Conservation (phyloP, 2,329 filamentous ascomycete species). For the Alternaria alternata region DNA sequence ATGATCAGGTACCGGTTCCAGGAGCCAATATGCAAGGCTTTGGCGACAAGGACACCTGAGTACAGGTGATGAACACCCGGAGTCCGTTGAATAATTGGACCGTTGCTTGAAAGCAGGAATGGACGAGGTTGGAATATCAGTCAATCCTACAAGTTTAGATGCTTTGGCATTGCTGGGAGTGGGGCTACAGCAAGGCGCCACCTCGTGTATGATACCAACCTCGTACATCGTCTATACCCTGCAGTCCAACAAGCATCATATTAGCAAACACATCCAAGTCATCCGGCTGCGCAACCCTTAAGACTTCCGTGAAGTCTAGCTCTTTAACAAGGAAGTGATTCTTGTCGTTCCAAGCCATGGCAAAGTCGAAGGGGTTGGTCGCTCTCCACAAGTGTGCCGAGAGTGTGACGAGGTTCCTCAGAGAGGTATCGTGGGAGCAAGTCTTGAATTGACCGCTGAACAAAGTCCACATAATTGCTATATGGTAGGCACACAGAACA, state of each 20-base stretch:
- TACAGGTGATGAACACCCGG: accelerated
- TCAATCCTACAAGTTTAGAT: background rate
- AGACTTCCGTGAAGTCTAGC: conserved; percentile 37
- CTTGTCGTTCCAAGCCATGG: conserved; percentile 42
- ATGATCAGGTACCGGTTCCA: conserved; percentile 8
- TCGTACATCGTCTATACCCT: conserved; percentile 41
- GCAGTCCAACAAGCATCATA: conserved; percentile 37
- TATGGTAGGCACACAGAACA: conserved; percentile 58
- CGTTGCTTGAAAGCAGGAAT: background rate
- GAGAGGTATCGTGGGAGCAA: conserved; percentile 20
- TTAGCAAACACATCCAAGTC: conserved; percentile 43
- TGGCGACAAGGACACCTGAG: background rate
- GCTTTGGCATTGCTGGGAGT: accelerated
- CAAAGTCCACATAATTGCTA: conserved; percentile 43
- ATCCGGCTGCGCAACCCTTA: conserved; percentile 31
- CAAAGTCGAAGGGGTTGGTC: conserved; percentile 41
- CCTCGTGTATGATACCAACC: conserved; percentile 41
- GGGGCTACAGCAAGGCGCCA: conserved; percentile 15
- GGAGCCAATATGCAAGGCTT: conserved; percentile 9
- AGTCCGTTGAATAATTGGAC: background rate
- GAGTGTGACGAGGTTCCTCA: conserved; percentile 29
- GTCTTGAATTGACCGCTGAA: conserved; percentile 22
- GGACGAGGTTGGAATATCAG: background rate
- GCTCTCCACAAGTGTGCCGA: conserved; percentile 45
- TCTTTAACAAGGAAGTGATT: conserved; percentile 39